These are phyloP conservation scores for Rhodamnia rubescens DNA, from an alignment of 345 rosid species.

Conservation along the genomic window DNA sequence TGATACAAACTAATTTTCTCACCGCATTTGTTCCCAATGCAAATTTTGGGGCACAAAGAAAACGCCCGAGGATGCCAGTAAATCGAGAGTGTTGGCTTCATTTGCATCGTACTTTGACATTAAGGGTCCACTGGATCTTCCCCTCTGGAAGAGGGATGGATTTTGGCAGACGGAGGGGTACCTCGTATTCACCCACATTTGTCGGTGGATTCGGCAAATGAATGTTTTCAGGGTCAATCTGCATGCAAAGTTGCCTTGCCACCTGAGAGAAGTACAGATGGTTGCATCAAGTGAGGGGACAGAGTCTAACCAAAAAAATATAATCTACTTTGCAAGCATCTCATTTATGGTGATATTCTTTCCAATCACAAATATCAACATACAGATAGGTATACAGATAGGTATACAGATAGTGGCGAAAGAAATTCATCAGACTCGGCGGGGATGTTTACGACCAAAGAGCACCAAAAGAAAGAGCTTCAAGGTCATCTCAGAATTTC, in stretches of 20 bases:
- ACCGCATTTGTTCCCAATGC: neutral
- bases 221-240: slow-evolving; percentile 62
- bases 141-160: slow-evolving; percentile 78
- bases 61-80: neutral
- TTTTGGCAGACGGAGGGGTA: slow-evolving; percentile 68
- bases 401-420: neutral
- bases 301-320: neutral
- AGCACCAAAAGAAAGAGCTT: neutral
- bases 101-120: slow-evolving; percentile 67
- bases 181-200: slow-evolving; percentile 63
- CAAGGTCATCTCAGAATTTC: neutral
- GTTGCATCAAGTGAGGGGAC: neutral
- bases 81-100: slow-evolving; percentile 5
- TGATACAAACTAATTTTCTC: too few species aligned
- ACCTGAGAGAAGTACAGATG: slow-evolving; percentile 26
- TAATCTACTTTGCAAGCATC: neutral
- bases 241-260: slow-evolving; percentile 72
- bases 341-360: neutral
- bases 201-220: slow-evolving; percentile 49
- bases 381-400: neutral
- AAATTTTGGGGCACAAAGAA: neutral
- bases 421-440: neutral
- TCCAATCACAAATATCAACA: neutral
- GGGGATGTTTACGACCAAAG: neutral
- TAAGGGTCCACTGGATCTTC: slow-evolving; percentile 65